phyloP scores from a whole-genome alignment of 768 basidiomycete genomes.

The Solioccasus polychromus region DNA sequence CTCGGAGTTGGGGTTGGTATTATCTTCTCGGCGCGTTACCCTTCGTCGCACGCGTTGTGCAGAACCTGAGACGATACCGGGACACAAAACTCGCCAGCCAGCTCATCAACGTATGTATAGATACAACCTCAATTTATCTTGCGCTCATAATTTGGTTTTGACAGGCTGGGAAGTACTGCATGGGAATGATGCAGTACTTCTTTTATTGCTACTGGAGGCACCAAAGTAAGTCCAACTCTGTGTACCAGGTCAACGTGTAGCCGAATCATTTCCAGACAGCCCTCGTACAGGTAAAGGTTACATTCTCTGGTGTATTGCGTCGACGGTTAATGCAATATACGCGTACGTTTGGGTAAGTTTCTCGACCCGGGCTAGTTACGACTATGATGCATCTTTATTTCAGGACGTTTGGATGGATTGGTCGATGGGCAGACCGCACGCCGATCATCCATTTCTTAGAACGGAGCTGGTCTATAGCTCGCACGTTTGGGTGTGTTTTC shows the following conservation, averaged over 20 bases:
- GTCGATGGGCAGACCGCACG: constrained; percentile 68
- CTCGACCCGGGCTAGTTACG: neutral
- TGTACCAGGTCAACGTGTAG: neutral
- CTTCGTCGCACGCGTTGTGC: constrained; percentile 72
- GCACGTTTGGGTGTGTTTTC: constrained; percentile 47
- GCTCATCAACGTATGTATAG: constrained; percentile 79
- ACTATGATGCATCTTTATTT: neutral
- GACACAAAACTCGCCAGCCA: constrained; percentile 77
- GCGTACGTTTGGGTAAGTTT: constrained; percentile 71
- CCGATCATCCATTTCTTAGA: constrained; percentile 61
- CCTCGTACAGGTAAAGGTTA: constrained; percentile 48
- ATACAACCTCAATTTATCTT: neutral
- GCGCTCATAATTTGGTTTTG: constrained; percentile 1
- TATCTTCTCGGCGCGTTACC: constrained; percentile 65
- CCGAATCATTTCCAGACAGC: constrained; percentile 23
- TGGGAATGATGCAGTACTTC: constrained; percentile 61
- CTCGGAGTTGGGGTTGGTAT: constrained; percentile 57
- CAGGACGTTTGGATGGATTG: constrained; percentile 92
- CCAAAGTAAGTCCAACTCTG: constrained; percentile 38
- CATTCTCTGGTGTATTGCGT: constrained; percentile 66
- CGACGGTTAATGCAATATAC: constrained; percentile 64
- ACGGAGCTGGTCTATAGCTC: constrained; percentile 71
- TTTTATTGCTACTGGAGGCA: constrained; percentile 81
- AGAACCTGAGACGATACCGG: constrained; percentile 82
- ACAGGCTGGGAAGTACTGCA: constrained; percentile 82